Conservation (phyloP, 257 asterid genomes). For the Plantago elongata region DNA sequence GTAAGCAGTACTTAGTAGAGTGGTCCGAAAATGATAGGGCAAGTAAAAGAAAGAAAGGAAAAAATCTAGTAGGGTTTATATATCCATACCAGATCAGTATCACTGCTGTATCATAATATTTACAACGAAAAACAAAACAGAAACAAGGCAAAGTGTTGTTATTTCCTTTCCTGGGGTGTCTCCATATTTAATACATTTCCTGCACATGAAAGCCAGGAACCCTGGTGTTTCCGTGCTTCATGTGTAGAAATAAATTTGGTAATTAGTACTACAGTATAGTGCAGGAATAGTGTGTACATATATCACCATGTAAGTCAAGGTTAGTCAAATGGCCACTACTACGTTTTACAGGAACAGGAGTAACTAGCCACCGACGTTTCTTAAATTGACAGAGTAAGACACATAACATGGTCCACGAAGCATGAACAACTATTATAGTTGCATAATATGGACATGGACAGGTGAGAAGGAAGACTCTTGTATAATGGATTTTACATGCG, state of each 20-base stretch:
- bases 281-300: background rate
- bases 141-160: no score
- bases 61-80: no score
- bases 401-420: background rate
- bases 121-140: no score
- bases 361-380: background rate
- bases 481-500: background rate
- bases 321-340: background rate
- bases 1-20: no score
- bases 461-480: background rate
- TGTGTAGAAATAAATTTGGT: background rate
- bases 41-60: no score
- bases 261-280: background rate
- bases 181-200: no score
- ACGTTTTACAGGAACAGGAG: background rate
- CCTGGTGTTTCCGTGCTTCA: no score
- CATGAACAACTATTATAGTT: background rate
- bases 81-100: no score
- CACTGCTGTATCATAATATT: no score
- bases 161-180: no score
- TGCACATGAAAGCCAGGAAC: no score
- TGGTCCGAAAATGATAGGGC: no score
- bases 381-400: background rate
- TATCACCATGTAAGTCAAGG: background rate
- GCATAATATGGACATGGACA: constrained; percentile 1